A percentile compares a stretch with the other conserved stretches of the same genome.
Evolutionary conservation across 208 protist species (phyloP).

Genomic region (Acanthamoeba triangularis): DNA sequence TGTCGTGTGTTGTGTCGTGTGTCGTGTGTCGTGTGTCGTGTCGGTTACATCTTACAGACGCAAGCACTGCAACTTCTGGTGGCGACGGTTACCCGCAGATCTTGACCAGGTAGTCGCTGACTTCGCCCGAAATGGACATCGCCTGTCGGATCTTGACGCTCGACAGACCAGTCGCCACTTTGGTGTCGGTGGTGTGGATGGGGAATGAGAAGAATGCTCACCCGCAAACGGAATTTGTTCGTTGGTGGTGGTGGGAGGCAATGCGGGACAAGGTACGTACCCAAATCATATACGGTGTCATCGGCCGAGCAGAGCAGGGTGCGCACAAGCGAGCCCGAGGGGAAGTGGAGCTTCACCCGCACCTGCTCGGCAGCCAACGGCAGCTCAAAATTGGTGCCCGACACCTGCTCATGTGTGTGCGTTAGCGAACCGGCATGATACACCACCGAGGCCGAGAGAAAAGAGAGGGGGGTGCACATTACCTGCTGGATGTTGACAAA

Average conservation of each 20-base stretch:
- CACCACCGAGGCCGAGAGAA: no score
- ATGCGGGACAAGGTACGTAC: not conserved
- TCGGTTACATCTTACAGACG: no score
- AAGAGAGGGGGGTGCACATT: no score
- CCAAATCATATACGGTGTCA: not conserved
- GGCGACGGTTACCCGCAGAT: not conserved
- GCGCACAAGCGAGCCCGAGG: conserved; percentile 8
- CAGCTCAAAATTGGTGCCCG: not conserved
- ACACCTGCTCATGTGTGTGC: not conserved
- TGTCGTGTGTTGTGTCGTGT: no score
- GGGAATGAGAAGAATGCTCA: not conserved
- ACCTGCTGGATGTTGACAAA: not conserved
- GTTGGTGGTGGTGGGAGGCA: no score
- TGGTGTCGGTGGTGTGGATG: not conserved
- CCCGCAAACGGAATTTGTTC: not conserved
- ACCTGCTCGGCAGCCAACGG: conserved; percentile 10
- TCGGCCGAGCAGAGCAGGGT: not conserved
- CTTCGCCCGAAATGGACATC: not conserved
- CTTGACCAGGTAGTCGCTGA: not conserved
- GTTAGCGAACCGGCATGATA: no score
- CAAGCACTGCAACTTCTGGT: no score
- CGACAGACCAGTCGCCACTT: not conserved
- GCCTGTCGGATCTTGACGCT: not conserved
- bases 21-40: no score
- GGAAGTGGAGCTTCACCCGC: conserved; percentile 1